Conservation (phyloP, 352 stramenopile species). For the Globisporangium megalacanthum region DNA sequence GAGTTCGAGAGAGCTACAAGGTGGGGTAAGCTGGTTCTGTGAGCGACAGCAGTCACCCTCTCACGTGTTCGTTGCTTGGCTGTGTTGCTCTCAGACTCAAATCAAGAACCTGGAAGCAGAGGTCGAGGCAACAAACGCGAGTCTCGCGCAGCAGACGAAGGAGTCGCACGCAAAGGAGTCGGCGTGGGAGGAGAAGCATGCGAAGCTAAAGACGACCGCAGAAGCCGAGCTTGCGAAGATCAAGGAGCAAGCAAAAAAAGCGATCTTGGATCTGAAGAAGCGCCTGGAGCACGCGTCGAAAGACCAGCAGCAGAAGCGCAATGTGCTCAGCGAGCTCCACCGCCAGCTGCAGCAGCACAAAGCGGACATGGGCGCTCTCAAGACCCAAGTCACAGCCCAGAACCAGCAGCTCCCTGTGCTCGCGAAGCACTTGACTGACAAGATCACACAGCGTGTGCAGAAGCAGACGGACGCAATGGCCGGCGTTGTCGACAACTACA, state of each 20-base stretch:
- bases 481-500: conserved; percentile 87
- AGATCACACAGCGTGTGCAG: conserved; percentile 63
- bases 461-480: conserved; percentile 76
- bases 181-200: conserved; percentile 56
- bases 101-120: conserved; percentile 35
- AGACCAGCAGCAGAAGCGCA: conserved; percentile 49
- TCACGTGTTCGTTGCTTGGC: neutral
- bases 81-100: conserved; percentile 16
- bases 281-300: conserved; percentile 61
- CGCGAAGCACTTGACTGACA: conserved; percentile 65
- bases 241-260: conserved; percentile 86
- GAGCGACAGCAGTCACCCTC: too few species aligned
- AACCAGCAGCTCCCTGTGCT: conserved; percentile 55
- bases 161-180: conserved; percentile 37
- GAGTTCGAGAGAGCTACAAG: conserved; percentile 33
- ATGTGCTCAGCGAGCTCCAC: conserved; percentile 31
- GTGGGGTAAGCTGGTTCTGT: conserved; percentile 5
- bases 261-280: conserved; percentile 79
- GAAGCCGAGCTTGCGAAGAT: conserved; percentile 77
- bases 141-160: conserved; percentile 55
- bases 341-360: conserved; percentile 55
- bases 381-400: conserved; percentile 41
- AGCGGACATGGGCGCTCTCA: conserved; percentile 38
- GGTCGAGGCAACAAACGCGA: conserved; percentile 24
- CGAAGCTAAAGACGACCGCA: conserved; percentile 72